phyloP scores from a whole-genome alignment of 257 asterid genomes.

The Solanum piurae region DNA sequence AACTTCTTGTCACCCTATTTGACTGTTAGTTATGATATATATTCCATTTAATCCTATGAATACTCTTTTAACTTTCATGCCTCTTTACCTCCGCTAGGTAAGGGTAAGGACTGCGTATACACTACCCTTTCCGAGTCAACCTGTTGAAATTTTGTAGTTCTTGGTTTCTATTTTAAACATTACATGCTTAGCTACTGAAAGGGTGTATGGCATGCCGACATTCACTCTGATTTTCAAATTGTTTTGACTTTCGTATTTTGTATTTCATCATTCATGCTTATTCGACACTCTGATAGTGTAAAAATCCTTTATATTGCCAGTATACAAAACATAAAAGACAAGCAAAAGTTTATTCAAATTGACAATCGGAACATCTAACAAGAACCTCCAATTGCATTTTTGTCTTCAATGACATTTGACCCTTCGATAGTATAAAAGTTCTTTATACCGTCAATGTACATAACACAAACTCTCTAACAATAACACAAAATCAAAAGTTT shows the following conservation, averaged over 20 bases:
- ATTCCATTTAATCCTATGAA: neutral
- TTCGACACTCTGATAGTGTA: neutral
- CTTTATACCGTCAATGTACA: fast-evolving
- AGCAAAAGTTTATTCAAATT: neutral
- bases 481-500: neutral
- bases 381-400: neutral
- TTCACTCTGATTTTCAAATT: too few relatives aligned
- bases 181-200: too few relatives aligned
- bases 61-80: neutral
- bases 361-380: neutral
- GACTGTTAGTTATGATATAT: slow-evolving; percentile 21
- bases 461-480: neutral
- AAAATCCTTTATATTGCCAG: neutral
- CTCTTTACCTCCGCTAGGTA: fast-evolving
- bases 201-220: too few relatives aligned
- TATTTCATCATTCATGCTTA: neutral
- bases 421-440: too few relatives aligned
- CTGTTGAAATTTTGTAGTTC: neutral
- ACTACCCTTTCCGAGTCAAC: fast-evolving
- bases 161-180: neutral
- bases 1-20: slow-evolving; percentile 14
- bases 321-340: neutral
- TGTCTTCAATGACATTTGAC: neutral
- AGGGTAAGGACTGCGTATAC: neutral
- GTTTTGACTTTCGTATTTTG: too few relatives aligned